Conservation (phyloP, 2,329 filamentous ascomycete genomes). For the Pyrenophora teres region DNA sequence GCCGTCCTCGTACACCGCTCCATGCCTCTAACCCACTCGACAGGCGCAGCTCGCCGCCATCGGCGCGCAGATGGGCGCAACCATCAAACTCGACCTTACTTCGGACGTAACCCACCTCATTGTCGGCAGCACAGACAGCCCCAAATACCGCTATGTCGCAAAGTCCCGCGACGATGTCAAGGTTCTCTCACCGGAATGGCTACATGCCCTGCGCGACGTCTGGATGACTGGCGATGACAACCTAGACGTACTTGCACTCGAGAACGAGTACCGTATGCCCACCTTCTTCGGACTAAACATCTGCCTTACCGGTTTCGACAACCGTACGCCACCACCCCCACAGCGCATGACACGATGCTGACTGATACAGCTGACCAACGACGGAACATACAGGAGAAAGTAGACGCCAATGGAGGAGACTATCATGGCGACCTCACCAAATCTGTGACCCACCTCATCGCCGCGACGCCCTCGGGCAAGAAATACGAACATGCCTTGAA, state of each 20-base stretch:
- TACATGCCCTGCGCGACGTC: conserved; percentile 75
- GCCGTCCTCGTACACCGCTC: not conserved
- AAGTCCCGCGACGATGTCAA: conserved; percentile 84
- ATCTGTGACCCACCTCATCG: conserved; percentile 84
- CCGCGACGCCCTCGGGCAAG: conserved; percentile 75
- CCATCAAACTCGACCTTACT: conserved; percentile 90
- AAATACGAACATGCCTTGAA: conserved; percentile 87
- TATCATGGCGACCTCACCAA: conserved; percentile 89
- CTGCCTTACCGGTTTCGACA: conserved; percentile 72
- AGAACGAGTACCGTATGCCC: conserved; percentile 67
- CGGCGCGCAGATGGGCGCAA: conserved; percentile 80
- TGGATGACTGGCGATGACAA: conserved; percentile 82
- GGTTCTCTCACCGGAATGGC: conserved; percentile 81
- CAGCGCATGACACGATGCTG: conserved; percentile 19
- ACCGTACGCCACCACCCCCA: conserved; percentile 54
- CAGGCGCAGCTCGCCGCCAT: conserved; percentile 64
- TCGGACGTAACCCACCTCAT: conserved; percentile 94
- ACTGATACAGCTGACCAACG: conserved; percentile 64
- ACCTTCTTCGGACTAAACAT: conserved; percentile 67
- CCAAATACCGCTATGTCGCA: conserved; percentile 95
- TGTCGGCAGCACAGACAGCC: conserved; percentile 84
- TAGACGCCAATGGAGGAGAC: conserved; percentile 73
- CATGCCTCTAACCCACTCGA: conserved; percentile 6
- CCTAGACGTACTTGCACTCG: conserved; percentile 72
- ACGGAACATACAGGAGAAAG: conserved; percentile 69